Base-by-base conservation (phyloP, 257 asterid genomes). In the Catharanthus roseus region DNA sequence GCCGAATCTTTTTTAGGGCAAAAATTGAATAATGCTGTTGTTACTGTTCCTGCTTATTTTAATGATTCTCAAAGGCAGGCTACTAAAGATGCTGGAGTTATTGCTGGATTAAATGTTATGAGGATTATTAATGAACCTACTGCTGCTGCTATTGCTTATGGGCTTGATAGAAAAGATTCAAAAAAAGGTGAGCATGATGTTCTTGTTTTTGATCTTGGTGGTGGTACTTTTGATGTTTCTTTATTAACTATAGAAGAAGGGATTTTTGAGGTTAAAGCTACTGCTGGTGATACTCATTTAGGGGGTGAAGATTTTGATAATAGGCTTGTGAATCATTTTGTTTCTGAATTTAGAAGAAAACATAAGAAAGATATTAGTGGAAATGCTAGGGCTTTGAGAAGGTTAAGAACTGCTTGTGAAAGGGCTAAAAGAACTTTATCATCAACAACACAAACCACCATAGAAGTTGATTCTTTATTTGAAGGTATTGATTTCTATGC, bases 231-330 rank as follows among this genome's bases (percentile, higher is more conserved):
- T n/a, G 91, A 86, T 63, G 91, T 86, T 6, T 86, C 91, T 1
- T 49, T 86, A 38, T 68, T 86, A 70, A 78, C 89, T 0, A 86
- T 86, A 0, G 91, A 86, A 34, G 91, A 84, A 62, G 91, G 91
- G 65, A 84, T 86, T 2, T 86, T 86, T 28, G 91, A 84, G 49
- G 89, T 86, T 45, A 84, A 84, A 54, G 71, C 91, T 4, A 84
- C 88, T 0, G 91, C 91, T 8, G 91, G 91, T 3, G 91, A 86
- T 50, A 86, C 91, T 5, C 91, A 86, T 71, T 75, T 86, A 34
- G 91, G 91, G 2, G 91, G 91, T 18, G 87, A 86, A 65, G 91
- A 86, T 78, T 86, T 86, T n/a, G 91, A 86, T 41, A 86, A 86
- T 55, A 55, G 91, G 58, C 72, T 84, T 1, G 91, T 86, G 38